phyloP scores from a whole-genome alignment of 768 basidiomycete species.

The Trametes elegans region DNA sequence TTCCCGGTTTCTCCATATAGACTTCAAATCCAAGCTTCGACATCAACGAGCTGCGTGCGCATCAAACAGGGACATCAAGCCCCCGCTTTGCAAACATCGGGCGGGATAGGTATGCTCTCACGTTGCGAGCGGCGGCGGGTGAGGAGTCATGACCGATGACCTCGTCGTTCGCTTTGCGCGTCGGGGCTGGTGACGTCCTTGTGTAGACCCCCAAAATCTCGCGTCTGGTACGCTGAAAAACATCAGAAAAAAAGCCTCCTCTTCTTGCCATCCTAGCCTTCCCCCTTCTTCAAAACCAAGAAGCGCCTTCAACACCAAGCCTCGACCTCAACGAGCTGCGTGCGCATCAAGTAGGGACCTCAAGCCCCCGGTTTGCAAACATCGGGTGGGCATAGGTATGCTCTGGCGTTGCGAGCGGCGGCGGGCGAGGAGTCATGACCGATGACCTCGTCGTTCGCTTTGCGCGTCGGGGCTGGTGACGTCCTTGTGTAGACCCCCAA shows the following conservation, averaged over 20 bases:
- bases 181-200: background rate
- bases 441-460: background rate
- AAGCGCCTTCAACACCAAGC: background rate
- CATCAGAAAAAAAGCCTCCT: background rate
- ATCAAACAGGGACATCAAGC: background rate
- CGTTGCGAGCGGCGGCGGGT: background rate
- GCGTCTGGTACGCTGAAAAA: background rate
- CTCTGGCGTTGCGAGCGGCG: background rate
- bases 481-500: background rate
- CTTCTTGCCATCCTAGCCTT: background rate
- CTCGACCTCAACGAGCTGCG: background rate
- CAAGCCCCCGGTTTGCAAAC: background rate
- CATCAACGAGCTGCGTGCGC: background rate
- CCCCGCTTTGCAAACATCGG: background rate
- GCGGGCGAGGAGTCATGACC: background rate
- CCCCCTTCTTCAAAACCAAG: background rate
- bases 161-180: background rate
- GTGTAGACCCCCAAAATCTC: background rate
- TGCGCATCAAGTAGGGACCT: background rate
- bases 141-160: background rate
- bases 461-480: background rate
- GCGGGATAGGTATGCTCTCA: background rate
- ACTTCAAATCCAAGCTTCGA: background rate
- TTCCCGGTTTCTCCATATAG: too few species aligned
- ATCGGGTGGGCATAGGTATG: background rate